Evolutionary conservation across 805 yeast species (phyloP), one percentile per base, ranked within the genome.

Genomic region (Starmerella stellata): DNA sequence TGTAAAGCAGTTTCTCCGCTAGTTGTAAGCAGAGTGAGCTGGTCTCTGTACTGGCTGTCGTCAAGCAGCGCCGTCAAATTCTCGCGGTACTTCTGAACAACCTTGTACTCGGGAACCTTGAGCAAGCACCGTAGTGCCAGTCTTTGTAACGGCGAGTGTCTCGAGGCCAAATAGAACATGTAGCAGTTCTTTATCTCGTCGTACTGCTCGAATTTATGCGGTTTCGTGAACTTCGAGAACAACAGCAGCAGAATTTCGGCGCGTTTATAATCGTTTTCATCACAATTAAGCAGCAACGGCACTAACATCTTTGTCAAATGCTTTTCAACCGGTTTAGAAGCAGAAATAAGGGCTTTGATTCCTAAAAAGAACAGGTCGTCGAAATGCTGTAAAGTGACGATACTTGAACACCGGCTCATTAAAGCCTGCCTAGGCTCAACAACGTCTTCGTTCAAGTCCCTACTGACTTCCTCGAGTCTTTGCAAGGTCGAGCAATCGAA

Each of bases 31-130:
- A 66, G 69, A 17, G 78, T 63, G 23, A 85, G 61, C 57, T 85
- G 95, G 57, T 90, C 98, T 42, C 82, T 71, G 61, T 82, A 85
- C 15, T 76, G 61, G 2, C 79, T 70, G 44, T 82, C 93, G 54
- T 87, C 95, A 15, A 87, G 61, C 41, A 90, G 57, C 44, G 77
- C 83, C 35, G 60, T 67, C 49, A 90, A 60, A 47, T 76, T 75
- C 43, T 78, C 93, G 40, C 67, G 64, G 52, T 82, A 87, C 52
- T 75, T 78, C 38, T 66, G 67, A 25, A 81, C 58, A 3, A 32
- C 21, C 11, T 31, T 39, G 9, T 39, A 35, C 3, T 62, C 63
- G 1, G 69, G 65, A 35, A 68, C 63, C 46, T 74, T 73, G 28
- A 82, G 57, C 4, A 90, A 51, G 30, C 78, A 75, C 34, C 70